Evolutionary conservation across 2,329 filamentous ascomycete genomes (phyloP).

Genomic region (Claviceps pazoutovae): DNA sequence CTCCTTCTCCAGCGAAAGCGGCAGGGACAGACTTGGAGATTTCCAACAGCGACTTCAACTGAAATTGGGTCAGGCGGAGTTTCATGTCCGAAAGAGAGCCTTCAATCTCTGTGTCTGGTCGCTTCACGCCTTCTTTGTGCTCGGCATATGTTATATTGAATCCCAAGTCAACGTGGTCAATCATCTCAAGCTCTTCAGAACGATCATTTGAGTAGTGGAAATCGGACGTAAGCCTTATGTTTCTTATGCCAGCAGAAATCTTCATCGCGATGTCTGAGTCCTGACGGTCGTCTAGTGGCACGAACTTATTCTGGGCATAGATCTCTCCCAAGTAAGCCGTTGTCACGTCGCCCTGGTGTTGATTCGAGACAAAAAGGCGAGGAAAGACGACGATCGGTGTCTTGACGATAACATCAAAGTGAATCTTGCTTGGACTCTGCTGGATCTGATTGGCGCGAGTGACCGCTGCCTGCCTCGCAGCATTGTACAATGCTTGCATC

Average conservation of each 20-base stretch:
- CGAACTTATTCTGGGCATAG: conserved; percentile 88
- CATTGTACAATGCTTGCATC: conserved; percentile 99
- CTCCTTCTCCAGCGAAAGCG: conserved; percentile 57
- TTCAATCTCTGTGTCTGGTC: conserved; percentile 84
- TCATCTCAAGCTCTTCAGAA: conserved; percentile 83
- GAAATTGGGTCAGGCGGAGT: conserved; percentile 74
- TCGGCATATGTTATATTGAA: conserved; percentile 89
- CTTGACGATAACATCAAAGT: conserved; percentile 85
- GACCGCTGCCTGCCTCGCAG: conserved; percentile 83
- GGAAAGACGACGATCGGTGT: conserved; percentile 96
- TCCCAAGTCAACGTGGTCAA: conserved; percentile 88
- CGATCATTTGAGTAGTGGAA: conserved; percentile 63
- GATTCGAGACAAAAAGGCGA: conserved; percentile 55
- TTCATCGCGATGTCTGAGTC: conserved; percentile 70
- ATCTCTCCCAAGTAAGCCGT: conserved; percentile 95
- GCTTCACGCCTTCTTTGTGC: conserved; percentile 59
- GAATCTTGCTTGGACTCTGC: conserved; percentile 76
- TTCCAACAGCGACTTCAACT: conserved; percentile 78
- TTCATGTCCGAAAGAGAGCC: conserved; percentile 91
- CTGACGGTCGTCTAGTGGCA: conserved; percentile 65
- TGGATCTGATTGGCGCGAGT: conserved; percentile 90
- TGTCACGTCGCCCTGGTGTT: conserved; percentile 62
- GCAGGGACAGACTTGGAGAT: conserved; percentile 77
- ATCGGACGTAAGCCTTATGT: conserved; percentile 79
- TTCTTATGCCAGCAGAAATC: conserved; percentile 78